These are phyloP conservation scores for Amylostereum chailletii DNA, from an alignment of 1,284 basidiomycete genomes.

Conservation along the genomic window DNA sequence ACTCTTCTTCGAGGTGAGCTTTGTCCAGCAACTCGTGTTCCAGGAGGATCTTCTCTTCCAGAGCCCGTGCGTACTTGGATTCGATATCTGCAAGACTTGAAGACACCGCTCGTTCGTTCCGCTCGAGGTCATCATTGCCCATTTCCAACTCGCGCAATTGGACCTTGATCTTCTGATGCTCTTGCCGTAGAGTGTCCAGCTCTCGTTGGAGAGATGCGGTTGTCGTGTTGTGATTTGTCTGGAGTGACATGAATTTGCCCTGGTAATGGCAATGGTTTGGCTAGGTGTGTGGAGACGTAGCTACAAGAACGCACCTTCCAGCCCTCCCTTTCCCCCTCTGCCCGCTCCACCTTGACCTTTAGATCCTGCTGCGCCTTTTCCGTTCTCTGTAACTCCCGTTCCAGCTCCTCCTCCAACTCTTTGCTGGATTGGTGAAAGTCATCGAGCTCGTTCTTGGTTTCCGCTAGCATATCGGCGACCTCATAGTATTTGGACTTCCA, in stretches of 20 bases:
- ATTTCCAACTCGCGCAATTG: conserved; percentile 87
- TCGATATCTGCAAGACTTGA: conserved; percentile 91
- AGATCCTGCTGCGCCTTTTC: conserved; percentile 83
- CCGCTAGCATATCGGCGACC: conserved; percentile 76
- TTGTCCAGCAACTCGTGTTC: conserved; percentile 96
- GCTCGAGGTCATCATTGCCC: conserved; percentile 93
- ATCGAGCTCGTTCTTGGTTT: conserved; percentile 81
- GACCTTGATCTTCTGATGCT: conserved; percentile 72
- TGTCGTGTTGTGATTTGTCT: conserved; percentile 85
- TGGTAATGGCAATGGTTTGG: no score
- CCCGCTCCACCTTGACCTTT: conserved; percentile 61
- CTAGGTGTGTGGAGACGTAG: conserved; percentile 22
- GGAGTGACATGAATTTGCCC: conserved; percentile 79
- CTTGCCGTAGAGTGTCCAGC: conserved; percentile 76
- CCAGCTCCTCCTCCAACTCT: conserved; percentile 89
- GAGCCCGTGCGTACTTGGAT: conserved; percentile 79
- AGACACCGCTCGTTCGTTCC: conserved; percentile 85
- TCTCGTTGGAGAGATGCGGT: conserved; percentile 82
- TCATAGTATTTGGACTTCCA: conserved; percentile 84
- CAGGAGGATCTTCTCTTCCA: conserved; percentile 95
- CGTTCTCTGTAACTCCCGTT: conserved; percentile 80
- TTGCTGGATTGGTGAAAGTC: conserved; percentile 89
- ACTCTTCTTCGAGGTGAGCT: conserved; percentile 84
- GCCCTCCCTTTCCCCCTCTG: conserved; percentile 79
- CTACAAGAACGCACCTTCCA: conserved; percentile 66